Evolutionary conservation across 1,284 basidiomycete genomes (phyloP).

Genomic region (Chalciporus sp.): DNA sequence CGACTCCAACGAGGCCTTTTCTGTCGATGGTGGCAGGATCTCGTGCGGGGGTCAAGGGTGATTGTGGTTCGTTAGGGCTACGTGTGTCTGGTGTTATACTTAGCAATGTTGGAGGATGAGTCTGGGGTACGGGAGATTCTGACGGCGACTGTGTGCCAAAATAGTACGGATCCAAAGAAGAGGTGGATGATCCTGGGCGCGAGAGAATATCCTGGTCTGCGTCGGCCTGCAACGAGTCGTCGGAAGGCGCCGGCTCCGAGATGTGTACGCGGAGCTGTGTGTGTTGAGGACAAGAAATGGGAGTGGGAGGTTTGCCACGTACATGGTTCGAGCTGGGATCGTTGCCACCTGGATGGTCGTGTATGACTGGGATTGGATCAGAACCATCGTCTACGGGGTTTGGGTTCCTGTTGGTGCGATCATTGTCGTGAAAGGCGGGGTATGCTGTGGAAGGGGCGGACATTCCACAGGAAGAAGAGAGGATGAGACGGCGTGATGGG

Average conservation of each 20-base stretch:
- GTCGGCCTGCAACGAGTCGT: conserved; percentile 30
- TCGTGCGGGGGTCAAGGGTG: conserved; percentile 74
- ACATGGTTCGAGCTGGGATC: conserved; percentile 16
- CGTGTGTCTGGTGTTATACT: conserved; percentile 47
- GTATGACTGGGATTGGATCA: conserved; percentile 7
- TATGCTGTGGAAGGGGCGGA: conserved; percentile 23
- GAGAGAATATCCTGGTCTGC: conserved; percentile 35
- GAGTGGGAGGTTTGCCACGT: neutral
- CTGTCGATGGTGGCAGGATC: conserved; percentile 88
- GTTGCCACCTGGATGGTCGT: conserved; percentile 1
- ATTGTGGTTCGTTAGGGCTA: conserved; percentile 53
- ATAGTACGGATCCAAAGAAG: conserved; percentile 83
- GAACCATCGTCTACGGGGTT: conserved; percentile 13
- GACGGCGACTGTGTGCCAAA: conserved; percentile 69
- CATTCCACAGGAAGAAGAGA: conserved; percentile 25
- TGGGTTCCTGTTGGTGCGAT: conserved; percentile 8
- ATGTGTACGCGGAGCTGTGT: conserved; percentile 30
- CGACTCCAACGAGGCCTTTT: conserved; percentile 87
- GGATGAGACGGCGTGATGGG: conserved; percentile 1
- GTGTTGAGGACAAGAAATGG: neutral
- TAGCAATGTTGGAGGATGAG: conserved; percentile 31
- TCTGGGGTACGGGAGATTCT: conserved; percentile 49
- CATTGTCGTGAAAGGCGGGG: conserved; percentile 22
- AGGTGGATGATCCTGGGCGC: conserved; percentile 67
- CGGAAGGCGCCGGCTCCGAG: conserved; percentile 20